These are phyloP conservation scores for Balakata baccata DNA, from an alignment of 345 rosid genomes.

Conservation along the genomic window DNA sequence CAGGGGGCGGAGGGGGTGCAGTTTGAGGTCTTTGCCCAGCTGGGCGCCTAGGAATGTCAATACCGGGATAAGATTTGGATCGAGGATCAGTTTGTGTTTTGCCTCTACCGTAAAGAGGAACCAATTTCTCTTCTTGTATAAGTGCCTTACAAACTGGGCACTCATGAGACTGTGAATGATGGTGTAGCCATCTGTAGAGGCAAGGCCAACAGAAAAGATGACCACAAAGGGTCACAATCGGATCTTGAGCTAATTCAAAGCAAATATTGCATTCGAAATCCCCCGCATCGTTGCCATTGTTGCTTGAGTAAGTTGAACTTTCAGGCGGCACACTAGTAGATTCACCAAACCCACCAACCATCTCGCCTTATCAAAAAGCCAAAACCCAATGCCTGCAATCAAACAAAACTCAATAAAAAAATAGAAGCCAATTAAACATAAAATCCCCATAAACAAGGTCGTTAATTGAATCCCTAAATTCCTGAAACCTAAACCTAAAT, in stretches of 20 bases:
- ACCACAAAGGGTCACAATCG: slow-evolving; percentile 82
- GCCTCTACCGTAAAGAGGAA: slow-evolving; percentile 96
- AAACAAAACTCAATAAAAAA: no score
- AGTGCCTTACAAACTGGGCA: slow-evolving; percentile 95
- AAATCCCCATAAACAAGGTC: no score
- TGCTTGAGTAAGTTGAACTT: no score
- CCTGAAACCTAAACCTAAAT: no score
- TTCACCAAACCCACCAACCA: no score
- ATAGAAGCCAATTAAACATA: no score
- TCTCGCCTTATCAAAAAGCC: no score
- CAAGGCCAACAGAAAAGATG: slow-evolving; percentile 97
- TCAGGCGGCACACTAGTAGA: no score
- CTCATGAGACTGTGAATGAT: slow-evolving; percentile 82
- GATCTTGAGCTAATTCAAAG: slow-evolving; percentile 87
- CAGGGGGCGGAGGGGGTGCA: slow-evolving; percentile 43
- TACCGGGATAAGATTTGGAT: slow-evolving; percentile 59
- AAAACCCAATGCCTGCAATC: no score
- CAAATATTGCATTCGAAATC: slow-evolving; percentile 96
- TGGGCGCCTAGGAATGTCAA: slow-evolving; percentile 65
- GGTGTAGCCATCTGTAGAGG: slow-evolving; percentile 73
- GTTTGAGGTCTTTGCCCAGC: slow-evolving; percentile 80
- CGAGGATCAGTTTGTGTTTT: slow-evolving; percentile 70
- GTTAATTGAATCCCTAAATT: no score
- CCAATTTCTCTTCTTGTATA: slow-evolving; percentile 78
- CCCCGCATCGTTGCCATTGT: slow-evolving; percentile 19